A percentile compares a stretch with the other conserved stretches of the same genome.
Evolutionary conservation across 208 protist genomes (phyloP).

Genomic region (Acanthamoeba sp.): DNA sequence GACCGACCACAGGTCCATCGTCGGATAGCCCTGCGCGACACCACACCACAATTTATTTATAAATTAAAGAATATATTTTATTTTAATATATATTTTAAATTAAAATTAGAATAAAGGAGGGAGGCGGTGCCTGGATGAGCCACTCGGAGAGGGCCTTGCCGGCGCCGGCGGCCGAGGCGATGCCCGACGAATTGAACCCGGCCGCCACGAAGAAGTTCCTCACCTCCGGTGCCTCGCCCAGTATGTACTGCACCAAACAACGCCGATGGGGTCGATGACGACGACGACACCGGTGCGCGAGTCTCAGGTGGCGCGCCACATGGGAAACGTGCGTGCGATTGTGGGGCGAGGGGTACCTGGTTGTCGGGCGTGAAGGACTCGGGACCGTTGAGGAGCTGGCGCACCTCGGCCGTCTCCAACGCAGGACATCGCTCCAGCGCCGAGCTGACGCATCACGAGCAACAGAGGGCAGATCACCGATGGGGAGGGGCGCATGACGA

Average conservation of each 20-base stretch:
- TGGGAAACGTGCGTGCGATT: no score
- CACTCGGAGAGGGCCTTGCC: constrained; percentile 31
- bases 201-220: background rate
- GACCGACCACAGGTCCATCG: constrained; percentile 27
- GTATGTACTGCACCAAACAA: background rate
- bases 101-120: background rate
- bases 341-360: background rate
- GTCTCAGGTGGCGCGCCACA: no score
- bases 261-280: no score
- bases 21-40: background rate
- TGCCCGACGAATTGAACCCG: constrained; percentile 28
- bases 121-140: background rate
- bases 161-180: background rate
- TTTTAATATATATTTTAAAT: no score
- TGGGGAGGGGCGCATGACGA: background rate
- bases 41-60: no score
- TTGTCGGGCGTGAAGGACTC: constrained; percentile 44
- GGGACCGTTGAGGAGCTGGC: background rate
- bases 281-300: no score
- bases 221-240: constrained; percentile 12
- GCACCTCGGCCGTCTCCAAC: background rate
- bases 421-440: constrained; percentile 9
- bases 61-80: no score
- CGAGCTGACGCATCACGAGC: background rate
- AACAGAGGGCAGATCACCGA: background rate